These are phyloP conservation scores for Cadophora malorum DNA, from an alignment of 2,329 filamentous ascomycete genomes.

Conservation along the genomic window DNA sequence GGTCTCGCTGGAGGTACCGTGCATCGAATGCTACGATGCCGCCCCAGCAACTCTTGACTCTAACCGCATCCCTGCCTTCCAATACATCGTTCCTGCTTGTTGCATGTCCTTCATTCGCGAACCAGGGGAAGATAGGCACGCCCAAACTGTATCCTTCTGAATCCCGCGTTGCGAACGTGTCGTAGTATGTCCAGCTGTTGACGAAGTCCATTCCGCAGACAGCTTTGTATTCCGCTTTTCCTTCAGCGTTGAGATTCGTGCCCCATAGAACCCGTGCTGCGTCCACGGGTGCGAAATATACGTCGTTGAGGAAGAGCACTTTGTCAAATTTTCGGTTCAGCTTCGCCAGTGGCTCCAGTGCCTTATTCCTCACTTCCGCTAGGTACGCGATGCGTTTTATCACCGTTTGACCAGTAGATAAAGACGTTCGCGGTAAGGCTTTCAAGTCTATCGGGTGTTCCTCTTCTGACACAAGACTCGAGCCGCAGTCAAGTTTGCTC, in stretches of 20 bases:
- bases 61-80: neutral
- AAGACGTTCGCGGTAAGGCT: neutral
- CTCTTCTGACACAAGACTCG: neutral
- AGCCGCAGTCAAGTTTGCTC: neutral
- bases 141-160: neutral
- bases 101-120: neutral
- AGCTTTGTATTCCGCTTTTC: neutral
- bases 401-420: neutral
- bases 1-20: neutral
- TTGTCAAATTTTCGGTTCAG: neutral
- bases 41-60: constrained; percentile 1
- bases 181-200: constrained; percentile 4
- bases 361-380: neutral
- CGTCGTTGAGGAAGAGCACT: neutral
- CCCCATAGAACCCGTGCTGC: neutral
- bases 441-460: neutral
- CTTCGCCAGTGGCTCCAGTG: neutral
- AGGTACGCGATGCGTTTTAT: neutral
- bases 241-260: neutral
- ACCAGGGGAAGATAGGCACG: neutral
- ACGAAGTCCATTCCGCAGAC: neutral
- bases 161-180: neutral
- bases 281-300: neutral
- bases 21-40: neutral
- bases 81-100: neutral